A percentile compares a stretch with the other conserved stretches of the same genome.
Evolutionary conservation across 2,329 filamentous ascomycete genomes (phyloP).

Genomic region (Fusarium haematococcum): DNA sequence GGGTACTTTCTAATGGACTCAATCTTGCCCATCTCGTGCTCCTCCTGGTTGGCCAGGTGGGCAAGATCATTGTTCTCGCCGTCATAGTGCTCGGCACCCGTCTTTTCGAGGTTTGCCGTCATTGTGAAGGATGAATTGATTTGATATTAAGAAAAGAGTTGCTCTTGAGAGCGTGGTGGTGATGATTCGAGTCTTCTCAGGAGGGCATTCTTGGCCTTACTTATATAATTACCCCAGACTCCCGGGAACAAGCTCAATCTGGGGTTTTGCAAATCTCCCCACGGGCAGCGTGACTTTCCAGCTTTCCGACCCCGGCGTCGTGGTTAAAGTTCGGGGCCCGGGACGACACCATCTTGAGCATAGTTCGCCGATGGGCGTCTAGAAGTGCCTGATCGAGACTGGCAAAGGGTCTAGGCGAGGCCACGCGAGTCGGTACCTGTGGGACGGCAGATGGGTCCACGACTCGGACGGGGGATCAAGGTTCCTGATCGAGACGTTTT

Average conservation of each 20-base stretch:
- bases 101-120: slow-evolving; percentile 22
- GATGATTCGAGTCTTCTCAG: slow-evolving; percentile 4
- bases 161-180: neutral
- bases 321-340: slow-evolving; percentile 9
- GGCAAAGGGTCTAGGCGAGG: neutral
- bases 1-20: slow-evolving; percentile 44
- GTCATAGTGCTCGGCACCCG: slow-evolving; percentile 27
- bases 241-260: slow-evolving; percentile 12
- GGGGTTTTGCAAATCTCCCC: slow-evolving; percentile 15
- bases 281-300: slow-evolving; percentile 4
- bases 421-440: slow-evolving; percentile 14
- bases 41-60: slow-evolving; percentile 43
- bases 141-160: neutral
- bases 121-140: neutral
- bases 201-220: slow-evolving; percentile 1
- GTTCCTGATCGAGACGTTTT: neutral
- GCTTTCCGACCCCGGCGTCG: neutral
- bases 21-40: slow-evolving; percentile 40
- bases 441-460: slow-evolving; percentile 12
- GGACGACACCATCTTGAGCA: neutral
- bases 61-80: slow-evolving; percentile 26
- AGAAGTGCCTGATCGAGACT: slow-evolving; percentile 32
- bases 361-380: slow-evolving; percentile 18
- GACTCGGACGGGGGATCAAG: slow-evolving; percentile 11
- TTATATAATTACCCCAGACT: slow-evolving; percentile 34